Base-by-base conservation (phyloP, 2,329 filamentous ascomycete species). In the Aspergillus flavus region DNA sequence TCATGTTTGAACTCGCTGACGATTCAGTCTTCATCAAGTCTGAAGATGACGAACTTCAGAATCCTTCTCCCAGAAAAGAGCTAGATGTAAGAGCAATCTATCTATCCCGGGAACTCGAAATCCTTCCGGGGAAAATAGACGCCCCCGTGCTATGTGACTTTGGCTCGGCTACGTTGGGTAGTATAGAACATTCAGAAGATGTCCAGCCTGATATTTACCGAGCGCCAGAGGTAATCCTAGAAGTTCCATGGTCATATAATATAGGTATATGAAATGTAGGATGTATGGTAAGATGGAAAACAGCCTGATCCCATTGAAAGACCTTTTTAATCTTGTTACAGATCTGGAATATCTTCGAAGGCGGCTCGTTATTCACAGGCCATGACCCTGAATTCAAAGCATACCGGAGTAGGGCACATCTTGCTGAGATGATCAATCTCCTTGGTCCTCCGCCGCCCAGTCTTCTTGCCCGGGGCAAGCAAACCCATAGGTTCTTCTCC, bases 321-420 rank as follows among this genome's bases (percentile, higher is more conserved):
- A 2, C 34, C 1, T 1, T 1, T 36, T 32, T 59, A 48, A 65
- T 62, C 36, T 30, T 3, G 4, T 64, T 1, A 60, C 59, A 83
- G 82, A 78, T 83, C 32, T 86, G 82, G 83, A 74, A 84, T 57
- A 50, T 85, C 1, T 85, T 80, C 59, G 79, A 86, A 73, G 80
- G 81, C 4, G 72, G 66, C 0, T 78, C 76, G 28, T 69, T 86
- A 30, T 86, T 85, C 63, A 74, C 73, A 3, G 75, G 79, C 48
- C 46, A 75, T 0, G 81, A 83, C 57, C 74, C 77, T 0, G 76
- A 80, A 65, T 62, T 69, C 46, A 55, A 79, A 14, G 72, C 36
- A 0, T 84, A 84, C 54, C 70, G 78, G 11, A 81, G 78, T 59
- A 75, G 80, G 58, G 80, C 80, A 0, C 82, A 83, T 68, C 78